phyloP scores from a whole-genome alignment of 2,329 filamentous ascomycete species.

The Aspergillus uvarum region DNA sequence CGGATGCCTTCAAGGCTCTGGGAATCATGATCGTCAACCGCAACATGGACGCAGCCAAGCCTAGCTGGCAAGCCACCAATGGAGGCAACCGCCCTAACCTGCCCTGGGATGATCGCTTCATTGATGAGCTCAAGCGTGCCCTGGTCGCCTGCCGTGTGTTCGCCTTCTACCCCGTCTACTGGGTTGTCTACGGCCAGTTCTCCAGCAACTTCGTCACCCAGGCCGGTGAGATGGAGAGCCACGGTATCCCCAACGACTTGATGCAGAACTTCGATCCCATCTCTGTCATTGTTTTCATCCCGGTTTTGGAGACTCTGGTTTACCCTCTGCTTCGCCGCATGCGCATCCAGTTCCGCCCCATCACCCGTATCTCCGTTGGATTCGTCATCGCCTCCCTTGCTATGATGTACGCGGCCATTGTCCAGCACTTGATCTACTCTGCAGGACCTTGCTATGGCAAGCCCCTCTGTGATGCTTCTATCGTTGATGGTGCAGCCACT shows the following conservation, averaged over 20 bases:
- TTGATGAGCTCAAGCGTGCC: constrained; percentile 69
- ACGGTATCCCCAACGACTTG: constrained; percentile 75
- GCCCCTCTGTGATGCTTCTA: constrained; percentile 36
- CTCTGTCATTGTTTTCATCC: constrained; percentile 72
- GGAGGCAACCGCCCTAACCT: constrained; percentile 43
- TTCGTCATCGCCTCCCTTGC: constrained; percentile 66
- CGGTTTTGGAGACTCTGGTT: constrained; percentile 65
- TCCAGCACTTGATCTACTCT: constrained; percentile 58
- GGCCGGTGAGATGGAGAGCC: constrained; percentile 59
- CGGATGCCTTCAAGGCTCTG: constrained; percentile 63
- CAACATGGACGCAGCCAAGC: constrained; percentile 65
- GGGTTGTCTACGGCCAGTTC: constrained; percentile 68
- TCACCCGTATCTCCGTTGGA: constrained; percentile 71
- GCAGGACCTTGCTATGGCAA: constrained; percentile 53
- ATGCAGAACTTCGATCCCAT: constrained; percentile 75
- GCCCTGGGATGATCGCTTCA: constrained; percentile 67
- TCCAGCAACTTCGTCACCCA: constrained; percentile 68
- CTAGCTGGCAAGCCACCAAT: constrained; percentile 60
- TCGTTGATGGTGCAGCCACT: constrained; percentile 31
- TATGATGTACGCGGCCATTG: constrained; percentile 60
- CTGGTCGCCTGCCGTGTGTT: constrained; percentile 70
- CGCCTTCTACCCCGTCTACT: constrained; percentile 67
- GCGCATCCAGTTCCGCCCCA: constrained; percentile 68
- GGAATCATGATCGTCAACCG: constrained; percentile 54
- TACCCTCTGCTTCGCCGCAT: constrained; percentile 67